phyloP scores from a whole-genome alignment of 2,329 filamentous ascomycete genomes.

The Fusarium ramigenum region DNA sequence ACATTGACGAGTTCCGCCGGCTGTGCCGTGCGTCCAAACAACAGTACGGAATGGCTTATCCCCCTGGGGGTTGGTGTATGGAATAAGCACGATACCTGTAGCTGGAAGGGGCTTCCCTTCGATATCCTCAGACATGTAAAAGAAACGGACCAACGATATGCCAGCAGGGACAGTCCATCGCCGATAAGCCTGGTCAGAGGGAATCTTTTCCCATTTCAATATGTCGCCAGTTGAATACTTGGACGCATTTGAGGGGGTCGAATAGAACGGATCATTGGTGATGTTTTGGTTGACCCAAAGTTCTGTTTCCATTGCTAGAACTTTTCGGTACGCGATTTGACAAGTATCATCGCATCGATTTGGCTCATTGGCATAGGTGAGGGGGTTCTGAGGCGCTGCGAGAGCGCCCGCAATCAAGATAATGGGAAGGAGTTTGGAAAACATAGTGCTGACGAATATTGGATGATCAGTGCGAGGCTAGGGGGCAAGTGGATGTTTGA shows the following conservation, averaged over 20 bases:
- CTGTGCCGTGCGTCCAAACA: constrained; percentile 42
- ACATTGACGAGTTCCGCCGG: constrained; percentile 32
- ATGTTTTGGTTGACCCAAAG: neutral
- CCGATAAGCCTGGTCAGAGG: neutral
- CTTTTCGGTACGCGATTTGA: neutral
- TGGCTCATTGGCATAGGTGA: neutral
- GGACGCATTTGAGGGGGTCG: neutral
- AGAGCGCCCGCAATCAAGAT: rapidly evolving
- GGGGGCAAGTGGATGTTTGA: too few relatives aligned
- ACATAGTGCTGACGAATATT: neutral
- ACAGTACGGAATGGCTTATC: constrained; percentile 10
- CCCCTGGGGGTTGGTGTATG: neutral
- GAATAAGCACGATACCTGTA: neutral
- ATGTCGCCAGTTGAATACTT: neutral
- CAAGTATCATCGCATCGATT: neutral
- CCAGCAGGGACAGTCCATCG: constrained; percentile 7
- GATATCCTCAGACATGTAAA: neutral
- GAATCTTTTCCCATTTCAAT: neutral
- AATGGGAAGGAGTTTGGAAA: neutral
- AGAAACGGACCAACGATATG: neutral
- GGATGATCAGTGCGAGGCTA: rapidly evolving
- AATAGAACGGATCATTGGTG: neutral
- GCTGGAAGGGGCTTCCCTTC: neutral
- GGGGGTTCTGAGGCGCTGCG: neutral
- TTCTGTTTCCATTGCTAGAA: neutral